phyloP scores from a whole-genome alignment of 352 stramenopile species.

The Globisporangium solare region DNA sequence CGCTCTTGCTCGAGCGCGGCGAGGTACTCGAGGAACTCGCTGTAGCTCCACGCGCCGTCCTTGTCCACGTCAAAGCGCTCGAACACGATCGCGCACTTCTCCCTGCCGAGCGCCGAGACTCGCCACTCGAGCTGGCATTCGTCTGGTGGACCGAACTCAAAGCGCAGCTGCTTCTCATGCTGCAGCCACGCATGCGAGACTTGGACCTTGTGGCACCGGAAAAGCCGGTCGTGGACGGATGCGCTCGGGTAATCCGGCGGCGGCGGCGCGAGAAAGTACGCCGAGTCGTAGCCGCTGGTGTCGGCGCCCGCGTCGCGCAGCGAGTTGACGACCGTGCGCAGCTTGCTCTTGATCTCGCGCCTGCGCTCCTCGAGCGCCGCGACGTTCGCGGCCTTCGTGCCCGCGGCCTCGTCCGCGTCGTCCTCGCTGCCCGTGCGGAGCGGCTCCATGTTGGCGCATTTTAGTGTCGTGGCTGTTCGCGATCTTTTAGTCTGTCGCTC shows the following conservation, averaged over 20 bases:
- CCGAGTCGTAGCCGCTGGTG: conserved; percentile 42
- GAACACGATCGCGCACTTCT: conserved; percentile 50
- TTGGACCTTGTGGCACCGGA: conserved; percentile 17
- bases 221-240: conserved; percentile 27
- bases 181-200: conserved; percentile 16
- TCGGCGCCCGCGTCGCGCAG: conserved; percentile 43
- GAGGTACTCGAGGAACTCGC: conserved; percentile 63
- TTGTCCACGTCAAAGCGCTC: conserved; percentile 46
- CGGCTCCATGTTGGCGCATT: background rate
- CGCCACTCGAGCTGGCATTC: conserved; percentile 25
- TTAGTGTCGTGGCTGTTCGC: conserved; percentile 1
- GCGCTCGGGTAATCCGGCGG: conserved; percentile 13
- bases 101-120: conserved; percentile 33
- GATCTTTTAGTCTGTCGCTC: background rate
- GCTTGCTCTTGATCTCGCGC: conserved; percentile 29
- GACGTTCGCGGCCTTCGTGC: conserved; percentile 16
- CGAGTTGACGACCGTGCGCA: conserved; percentile 34
- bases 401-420: conserved; percentile 11
- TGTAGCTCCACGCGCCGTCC: conserved; percentile 47
- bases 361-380: conserved; percentile 31
- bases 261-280: conserved; percentile 44
- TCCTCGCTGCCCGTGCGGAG: background rate
- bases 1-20: conserved; percentile 24
- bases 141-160: conserved; percentile 49
- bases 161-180: conserved; percentile 20